These are phyloP conservation scores for Aureobasidium pullulans DNA, from an alignment of 2,329 filamentous ascomycete genomes.

Conservation along the genomic window DNA sequence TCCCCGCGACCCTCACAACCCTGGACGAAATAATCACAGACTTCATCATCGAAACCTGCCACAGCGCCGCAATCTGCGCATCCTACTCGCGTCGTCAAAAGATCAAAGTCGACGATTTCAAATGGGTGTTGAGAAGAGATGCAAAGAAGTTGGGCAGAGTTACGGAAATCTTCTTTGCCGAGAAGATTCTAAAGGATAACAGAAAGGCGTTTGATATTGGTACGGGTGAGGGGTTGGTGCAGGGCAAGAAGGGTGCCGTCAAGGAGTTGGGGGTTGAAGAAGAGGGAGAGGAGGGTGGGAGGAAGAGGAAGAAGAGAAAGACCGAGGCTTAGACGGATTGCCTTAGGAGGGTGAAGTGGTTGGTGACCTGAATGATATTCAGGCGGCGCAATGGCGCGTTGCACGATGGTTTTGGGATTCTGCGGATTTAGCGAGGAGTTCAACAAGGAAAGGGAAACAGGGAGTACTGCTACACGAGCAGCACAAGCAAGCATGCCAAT, in stretches of 20 bases:
- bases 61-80: slow-evolving; percentile 78
- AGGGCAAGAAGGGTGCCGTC: slow-evolving; percentile 34
- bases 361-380: too few relatives aligned
- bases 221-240: slow-evolving; percentile 53
- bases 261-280: slow-evolving; percentile 55
- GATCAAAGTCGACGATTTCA: slow-evolving; percentile 97
- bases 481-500: not conserved
- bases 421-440: slow-evolving; percentile 1
- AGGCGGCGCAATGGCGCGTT: not conserved
- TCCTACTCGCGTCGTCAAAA: slow-evolving; percentile 86
- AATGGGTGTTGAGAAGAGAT: slow-evolving; percentile 84
- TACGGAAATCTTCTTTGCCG: slow-evolving; percentile 80
- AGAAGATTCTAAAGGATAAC: slow-evolving; percentile 75
- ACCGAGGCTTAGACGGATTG: slow-evolving; percentile 18
- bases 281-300: slow-evolving; percentile 22
- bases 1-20: slow-evolving; percentile 75
- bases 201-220: slow-evolving; percentile 66
- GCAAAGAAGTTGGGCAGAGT: slow-evolving; percentile 81
- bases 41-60: slow-evolving; percentile 90
- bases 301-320: slow-evolving; percentile 26
- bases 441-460: not conserved
- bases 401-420: not conserved
- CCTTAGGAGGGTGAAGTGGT: not conserved
- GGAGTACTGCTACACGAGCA: not conserved
- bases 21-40: slow-evolving; percentile 95